Evolutionary conservation across 179 eudicot genomes (phyloP), one percentile per base, ranked within the genome.

Genomic region (Heliamphora pulchella): DNA sequence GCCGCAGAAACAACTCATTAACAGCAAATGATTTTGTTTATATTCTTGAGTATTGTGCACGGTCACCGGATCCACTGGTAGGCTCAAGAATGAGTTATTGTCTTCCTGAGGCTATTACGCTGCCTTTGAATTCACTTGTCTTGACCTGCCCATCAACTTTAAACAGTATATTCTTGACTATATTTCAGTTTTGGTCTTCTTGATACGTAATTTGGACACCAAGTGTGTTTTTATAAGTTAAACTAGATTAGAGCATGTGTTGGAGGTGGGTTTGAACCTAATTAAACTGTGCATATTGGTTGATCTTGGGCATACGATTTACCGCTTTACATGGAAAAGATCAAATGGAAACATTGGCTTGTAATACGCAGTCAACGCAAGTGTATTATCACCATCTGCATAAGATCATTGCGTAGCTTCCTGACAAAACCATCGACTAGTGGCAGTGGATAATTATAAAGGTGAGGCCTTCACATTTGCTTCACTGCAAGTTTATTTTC

Each of bases 51-150:
- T 86, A 91, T 75, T 96, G 98, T 80, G 93, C 94, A 59, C 84
- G 86, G 75, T 79, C 80, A 15, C 91, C 94, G 46, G 98, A 96
- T 87, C 97, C 98, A 67, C 76, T 88, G 97, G 98, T 93, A 86
- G 76, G 91, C 69, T 39, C 61, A 51, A 51, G 5, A 41, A 43
- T 73, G 48, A 41, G 13, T 59, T 31, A 78, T 84, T 20, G 53
- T 77, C 76, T 31, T 68, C 13, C 71, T 64, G 57, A 71, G 71
- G 62, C 46, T 57, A 8, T 51, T 80, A 18, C 13, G 73, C 41
- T 48, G 46, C 50, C 58, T 84, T 22, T 31, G 31, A 58, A 58
- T 57, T 54, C 2, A 15, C 0, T 39, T 74, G 4, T 74, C 77
- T 39, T 17, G 8, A 48, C 41, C 44, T 41, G 79, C 41, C 10